Percentiles rank a stretch among this genome's conserved stretches.
Evolutionary conservation across 495 filamentous ascomycete genomes (phyloP).

Genomic region (Aspergillus ellipticus): DNA sequence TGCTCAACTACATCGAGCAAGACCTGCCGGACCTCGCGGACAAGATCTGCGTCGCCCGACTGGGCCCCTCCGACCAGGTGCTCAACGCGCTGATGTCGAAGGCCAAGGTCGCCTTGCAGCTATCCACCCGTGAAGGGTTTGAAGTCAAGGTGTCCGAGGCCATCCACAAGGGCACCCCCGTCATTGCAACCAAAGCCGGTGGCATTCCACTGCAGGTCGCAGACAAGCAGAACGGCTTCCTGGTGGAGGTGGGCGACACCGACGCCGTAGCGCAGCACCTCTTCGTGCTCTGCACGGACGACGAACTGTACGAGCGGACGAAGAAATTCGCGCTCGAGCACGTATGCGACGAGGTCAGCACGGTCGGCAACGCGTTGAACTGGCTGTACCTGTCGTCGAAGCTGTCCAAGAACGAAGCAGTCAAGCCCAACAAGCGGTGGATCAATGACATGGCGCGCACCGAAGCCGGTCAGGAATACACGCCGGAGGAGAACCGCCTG

Average conservation of each 20-base stretch:
- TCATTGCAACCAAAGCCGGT: slow-evolving; percentile 74
- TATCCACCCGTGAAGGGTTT: slow-evolving; percentile 82
- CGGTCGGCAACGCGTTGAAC: slow-evolving; percentile 71
- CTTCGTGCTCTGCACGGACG: slow-evolving; percentile 64
- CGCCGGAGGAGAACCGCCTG: slow-evolving; percentile 59
- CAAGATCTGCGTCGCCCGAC: slow-evolving; percentile 70
- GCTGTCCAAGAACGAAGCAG: slow-evolving; percentile 47
- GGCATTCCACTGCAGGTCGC: slow-evolving; percentile 81
- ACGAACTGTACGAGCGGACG: slow-evolving; percentile 62
- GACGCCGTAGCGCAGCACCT: slow-evolving; percentile 69
- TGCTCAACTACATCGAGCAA: slow-evolving; percentile 61
- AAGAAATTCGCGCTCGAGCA: slow-evolving; percentile 58
- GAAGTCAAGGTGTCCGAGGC: slow-evolving; percentile 90
- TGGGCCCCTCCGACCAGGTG: slow-evolving; percentile 74
- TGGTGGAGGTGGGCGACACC: slow-evolving; percentile 71
- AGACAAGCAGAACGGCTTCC: slow-evolving; percentile 69
- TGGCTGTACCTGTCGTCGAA: slow-evolving; percentile 76
- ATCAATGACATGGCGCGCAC: slow-evolving; percentile 76
- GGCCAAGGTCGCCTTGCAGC: slow-evolving; percentile 69
- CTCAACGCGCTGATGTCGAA: slow-evolving; percentile 77
- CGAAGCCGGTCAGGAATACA: slow-evolving; percentile 57
- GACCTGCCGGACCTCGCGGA: slow-evolving; percentile 47
- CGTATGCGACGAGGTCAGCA: slow-evolving; percentile 80
- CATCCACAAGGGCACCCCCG: slow-evolving; percentile 76
- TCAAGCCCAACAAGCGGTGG: slow-evolving; percentile 57